Conservation (phyloP, 2,329 filamentous ascomycete species). For the Aspergillus vadensis region DNA sequence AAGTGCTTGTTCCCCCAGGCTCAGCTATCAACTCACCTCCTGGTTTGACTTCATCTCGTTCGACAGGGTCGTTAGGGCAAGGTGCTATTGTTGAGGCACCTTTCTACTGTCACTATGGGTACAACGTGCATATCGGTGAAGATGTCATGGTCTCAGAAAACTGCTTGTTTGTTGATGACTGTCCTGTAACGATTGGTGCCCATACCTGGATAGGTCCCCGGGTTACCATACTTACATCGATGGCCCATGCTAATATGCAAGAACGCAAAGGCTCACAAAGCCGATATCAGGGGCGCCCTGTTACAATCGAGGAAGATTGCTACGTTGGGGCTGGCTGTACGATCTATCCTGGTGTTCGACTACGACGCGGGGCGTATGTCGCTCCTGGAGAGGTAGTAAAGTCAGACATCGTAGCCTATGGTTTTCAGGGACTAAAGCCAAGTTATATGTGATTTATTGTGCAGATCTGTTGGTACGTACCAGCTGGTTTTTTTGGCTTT, state of each 20-base stretch:
- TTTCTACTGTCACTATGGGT: constrained; percentile 92
- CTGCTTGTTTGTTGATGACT: constrained; percentile 86
- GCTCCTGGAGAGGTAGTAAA: constrained; percentile 49
- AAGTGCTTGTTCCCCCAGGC: constrained; percentile 40
- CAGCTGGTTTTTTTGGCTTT: background rate
- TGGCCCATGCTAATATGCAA: constrained; percentile 71
- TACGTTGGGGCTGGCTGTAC: constrained; percentile 65
- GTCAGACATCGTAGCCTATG: constrained; percentile 45
- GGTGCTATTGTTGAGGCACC: constrained; percentile 80
- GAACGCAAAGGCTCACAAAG: constrained; percentile 73
- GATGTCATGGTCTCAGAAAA: constrained; percentile 81
- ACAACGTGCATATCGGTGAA: constrained; percentile 86
- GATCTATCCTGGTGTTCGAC: constrained; percentile 54
- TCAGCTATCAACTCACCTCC: constrained; percentile 50
- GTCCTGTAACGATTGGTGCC: constrained; percentile 77
- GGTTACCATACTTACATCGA: constrained; percentile 81
- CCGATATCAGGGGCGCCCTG: constrained; percentile 67
- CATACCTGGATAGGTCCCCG: constrained; percentile 71
- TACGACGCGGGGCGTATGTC: constrained; percentile 47
- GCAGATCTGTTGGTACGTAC: background rate
- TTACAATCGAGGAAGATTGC: constrained; percentile 75
- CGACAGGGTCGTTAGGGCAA: constrained; percentile 66
- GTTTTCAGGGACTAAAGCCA: constrained; percentile 45
- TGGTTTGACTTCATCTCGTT: constrained; percentile 56
- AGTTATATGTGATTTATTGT: constrained; percentile 40